Conservation (phyloP, 2,329 filamentous ascomycete species). For the Epichloe hybrida region DNA sequence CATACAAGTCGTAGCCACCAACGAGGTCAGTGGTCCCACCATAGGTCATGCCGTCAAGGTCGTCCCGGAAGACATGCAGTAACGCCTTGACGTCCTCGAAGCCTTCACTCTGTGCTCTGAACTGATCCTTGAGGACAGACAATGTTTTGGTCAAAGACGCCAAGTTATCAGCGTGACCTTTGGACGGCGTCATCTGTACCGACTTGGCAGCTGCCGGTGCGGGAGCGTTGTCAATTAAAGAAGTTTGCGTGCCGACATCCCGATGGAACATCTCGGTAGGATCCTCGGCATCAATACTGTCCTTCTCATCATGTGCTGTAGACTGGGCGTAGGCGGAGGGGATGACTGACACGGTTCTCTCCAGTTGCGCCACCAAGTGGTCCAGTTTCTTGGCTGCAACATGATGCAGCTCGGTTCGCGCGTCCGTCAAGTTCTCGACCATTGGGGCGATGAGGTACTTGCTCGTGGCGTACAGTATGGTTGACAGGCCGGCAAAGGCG, state of each 20-base stretch:
- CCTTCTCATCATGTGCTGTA: constrained; percentile 12
- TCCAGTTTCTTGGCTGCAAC: constrained; percentile 33
- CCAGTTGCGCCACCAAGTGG: constrained; percentile 35
- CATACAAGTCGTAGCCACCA: constrained; percentile 23
- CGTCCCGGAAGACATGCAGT: constrained; percentile 47
- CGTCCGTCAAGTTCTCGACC: constrained; percentile 36
- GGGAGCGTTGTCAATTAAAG: constrained; percentile 15
- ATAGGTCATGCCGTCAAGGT: constrained; percentile 49
- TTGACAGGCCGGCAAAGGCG: constrained; percentile 42
- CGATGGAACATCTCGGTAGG: constrained; percentile 72
- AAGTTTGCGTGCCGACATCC: constrained; percentile 69
- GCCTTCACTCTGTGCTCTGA: constrained; percentile 31
- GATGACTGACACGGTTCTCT: constrained; percentile 46
- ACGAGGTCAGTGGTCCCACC: constrained; percentile 23
- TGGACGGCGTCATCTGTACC: constrained; percentile 15
- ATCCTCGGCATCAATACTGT: constrained; percentile 39
- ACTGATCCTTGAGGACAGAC: constrained; percentile 28
- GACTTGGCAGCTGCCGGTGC: constrained; percentile 5
- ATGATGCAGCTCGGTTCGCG: constrained; percentile 38
- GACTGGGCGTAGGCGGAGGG: constrained; percentile 23
- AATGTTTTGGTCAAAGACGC: constrained; percentile 28
- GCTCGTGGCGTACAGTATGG: constrained; percentile 56
- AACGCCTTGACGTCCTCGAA: constrained; percentile 37
- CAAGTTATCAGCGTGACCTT: constrained; percentile 29
- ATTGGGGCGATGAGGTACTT: constrained; percentile 55